phyloP scores from a whole-genome alignment of 257 asterid species.

The Solanum boliviense region DNA sequence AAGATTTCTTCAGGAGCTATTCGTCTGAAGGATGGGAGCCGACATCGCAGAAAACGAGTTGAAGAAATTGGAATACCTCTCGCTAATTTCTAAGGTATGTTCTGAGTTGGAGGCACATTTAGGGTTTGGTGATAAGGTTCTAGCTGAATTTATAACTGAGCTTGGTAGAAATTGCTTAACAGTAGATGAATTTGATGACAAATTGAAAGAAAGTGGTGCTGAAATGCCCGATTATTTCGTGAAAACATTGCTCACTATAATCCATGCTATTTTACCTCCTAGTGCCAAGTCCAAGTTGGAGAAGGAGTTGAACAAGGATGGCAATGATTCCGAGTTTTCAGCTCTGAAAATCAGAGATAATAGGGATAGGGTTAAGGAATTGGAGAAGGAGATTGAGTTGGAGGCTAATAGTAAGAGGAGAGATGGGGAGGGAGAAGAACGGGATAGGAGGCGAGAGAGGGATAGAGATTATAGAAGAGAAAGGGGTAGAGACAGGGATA shows the following conservation, averaged over 20 bases:
- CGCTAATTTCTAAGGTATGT: slow-evolving; percentile 78
- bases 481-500: slow-evolving; percentile 17
- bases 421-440: slow-evolving; percentile 21
- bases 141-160: slow-evolving; percentile 77
- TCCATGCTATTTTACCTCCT: slow-evolving; percentile 81
- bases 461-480: slow-evolving; percentile 7
- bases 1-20: not conserved
- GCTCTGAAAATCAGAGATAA: slow-evolving; percentile 66
- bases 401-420: slow-evolving; percentile 35
- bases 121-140: slow-evolving; percentile 55
- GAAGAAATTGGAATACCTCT: slow-evolving; percentile 64
- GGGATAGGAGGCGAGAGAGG: not conserved
- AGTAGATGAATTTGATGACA: slow-evolving; percentile 44
- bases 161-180: slow-evolving; percentile 49
- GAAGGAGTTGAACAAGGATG: slow-evolving; percentile 19
- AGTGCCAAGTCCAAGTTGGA: slow-evolving; percentile 26
- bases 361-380: slow-evolving; percentile 59
- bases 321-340: slow-evolving; percentile 22
- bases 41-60: slow-evolving; percentile 32
- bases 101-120: slow-evolving; percentile 62
- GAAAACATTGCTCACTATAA: slow-evolving; percentile 66
- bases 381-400: slow-evolving; percentile 75
- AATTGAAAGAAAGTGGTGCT: slow-evolving; percentile 61
- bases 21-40: slow-evolving; percentile 21
- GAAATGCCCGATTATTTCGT: slow-evolving; percentile 88